Evolutionary conservation across 805 yeast species (phyloP), one percentile per base, ranked within the genome.

Genomic region (Myxozyma melibiosi): DNA sequence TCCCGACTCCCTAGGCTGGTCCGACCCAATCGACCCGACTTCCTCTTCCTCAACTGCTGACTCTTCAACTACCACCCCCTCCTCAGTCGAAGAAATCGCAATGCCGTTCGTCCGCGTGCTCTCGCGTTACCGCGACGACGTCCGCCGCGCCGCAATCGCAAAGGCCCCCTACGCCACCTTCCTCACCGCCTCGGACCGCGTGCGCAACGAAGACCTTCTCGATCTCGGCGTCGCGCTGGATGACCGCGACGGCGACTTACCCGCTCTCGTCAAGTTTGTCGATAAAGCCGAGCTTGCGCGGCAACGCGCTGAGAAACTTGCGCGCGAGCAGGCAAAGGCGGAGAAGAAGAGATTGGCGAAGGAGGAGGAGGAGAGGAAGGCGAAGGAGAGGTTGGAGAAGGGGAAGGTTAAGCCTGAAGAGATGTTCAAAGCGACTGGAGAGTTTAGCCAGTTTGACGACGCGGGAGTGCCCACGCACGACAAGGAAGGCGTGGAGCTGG

Each of bases 231-330:
- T 94, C 40, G 83, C 95, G 1, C 76, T 94, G 53, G 98, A 92
- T 70, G 99, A 94, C 73, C 83, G 97, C 67, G 86, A 80, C 58
- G 65, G 59, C 14, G 63, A 55, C 11, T 82, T 80, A 66, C 79
- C 84, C n/a, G 91, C 97, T 0, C 78, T 94, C 58, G 80, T 94
- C 43, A 94, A 94, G 72, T 86, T 92, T 66, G 76, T 94, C 62
- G 98, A 92, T 70, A 83, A 81, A 69, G 77, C 75, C 37, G 92
- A 86, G 57, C 76, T 88, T 41, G 66, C 86, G 13, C 70, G 70
- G 30, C 70, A 74, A 43, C 86, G 86, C 61, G 80, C 78, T 44
- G 85, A 81, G 61, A 85, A 82, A 65, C 81, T 78, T 55, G 75
- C 74, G 52, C 71, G 73, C 34, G 84, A 81, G 56, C 76, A 78